phyloP scores from a whole-genome alignment of 257 asterid species.

The Solanum bulbocastanum region DNA sequence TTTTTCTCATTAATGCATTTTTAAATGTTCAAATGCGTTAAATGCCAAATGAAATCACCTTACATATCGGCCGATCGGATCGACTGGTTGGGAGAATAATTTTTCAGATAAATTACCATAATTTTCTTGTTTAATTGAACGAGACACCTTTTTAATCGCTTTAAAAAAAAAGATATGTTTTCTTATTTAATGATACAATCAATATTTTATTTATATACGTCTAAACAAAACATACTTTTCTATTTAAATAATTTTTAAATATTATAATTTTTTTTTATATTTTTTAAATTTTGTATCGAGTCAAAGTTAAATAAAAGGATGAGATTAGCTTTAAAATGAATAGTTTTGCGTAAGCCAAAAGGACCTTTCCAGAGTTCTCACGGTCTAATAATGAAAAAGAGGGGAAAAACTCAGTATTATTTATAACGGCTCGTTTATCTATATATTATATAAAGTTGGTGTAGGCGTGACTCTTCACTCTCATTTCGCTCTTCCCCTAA shows the following conservation, averaged over 20 bases:
- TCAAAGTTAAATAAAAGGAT: no score
- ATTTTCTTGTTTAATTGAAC: not conserved
- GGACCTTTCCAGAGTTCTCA: not conserved
- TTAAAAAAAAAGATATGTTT: no score
- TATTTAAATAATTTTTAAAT: no score
- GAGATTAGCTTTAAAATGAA: not conserved
- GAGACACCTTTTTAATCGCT: not conserved
- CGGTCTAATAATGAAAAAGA: not conserved
- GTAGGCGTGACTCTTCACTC: not conserved
- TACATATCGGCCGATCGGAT: not conserved
- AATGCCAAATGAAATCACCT: not conserved
- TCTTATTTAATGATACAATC: no score
- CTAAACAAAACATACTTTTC: no score
- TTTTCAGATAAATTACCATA: not conserved
- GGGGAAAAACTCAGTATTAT: not conserved
- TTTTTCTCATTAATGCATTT: not conserved
- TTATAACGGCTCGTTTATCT: not conserved
- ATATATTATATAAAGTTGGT: not conserved
- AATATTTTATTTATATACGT: no score
- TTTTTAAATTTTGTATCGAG: no score
- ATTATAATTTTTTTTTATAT: no score
- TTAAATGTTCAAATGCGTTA: not conserved
- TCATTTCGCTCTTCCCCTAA: not conserved
- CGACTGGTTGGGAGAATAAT: not conserved
- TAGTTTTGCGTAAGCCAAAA: not conserved